These are phyloP conservation scores for Heliocybe sulcata DNA, from an alignment of 1,284 basidiomycete species.

Conservation along the genomic window DNA sequence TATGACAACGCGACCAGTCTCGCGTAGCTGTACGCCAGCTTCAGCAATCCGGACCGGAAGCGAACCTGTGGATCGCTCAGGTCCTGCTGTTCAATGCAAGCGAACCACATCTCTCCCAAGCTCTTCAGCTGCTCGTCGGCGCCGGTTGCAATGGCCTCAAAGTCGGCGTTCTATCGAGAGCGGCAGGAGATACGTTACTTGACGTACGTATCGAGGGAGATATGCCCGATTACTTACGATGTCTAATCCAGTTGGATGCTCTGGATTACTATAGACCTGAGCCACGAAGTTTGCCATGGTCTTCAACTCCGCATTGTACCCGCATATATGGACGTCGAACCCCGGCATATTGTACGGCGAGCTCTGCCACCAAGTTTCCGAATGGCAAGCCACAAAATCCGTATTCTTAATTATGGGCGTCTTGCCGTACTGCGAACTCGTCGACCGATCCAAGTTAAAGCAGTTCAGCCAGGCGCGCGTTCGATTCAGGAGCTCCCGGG, in stretches of 20 bases:
- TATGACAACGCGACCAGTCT: constrained; percentile 65
- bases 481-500: constrained; percentile 80
- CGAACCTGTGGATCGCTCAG: constrained; percentile 40
- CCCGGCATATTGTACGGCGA: constrained; percentile 60
- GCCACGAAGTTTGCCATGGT: constrained; percentile 53
- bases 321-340: constrained; percentile 72
- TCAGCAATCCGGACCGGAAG: constrained; percentile 59
- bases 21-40: constrained; percentile 60
- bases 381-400: constrained; percentile 74
- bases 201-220: background rate
- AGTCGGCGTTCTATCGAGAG: constrained; percentile 44
- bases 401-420: constrained; percentile 63
- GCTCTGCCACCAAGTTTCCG: constrained; percentile 66
- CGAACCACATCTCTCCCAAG: constrained; percentile 49
- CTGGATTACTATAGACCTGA: constrained; percentile 66
- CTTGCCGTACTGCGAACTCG: constrained; percentile 80
- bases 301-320: constrained; percentile 66
- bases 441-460: constrained; percentile 79
- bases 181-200: background rate
- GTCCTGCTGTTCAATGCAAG: constrained; percentile 38
- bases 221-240: constrained; percentile 40
- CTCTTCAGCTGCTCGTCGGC: constrained; percentile 57
- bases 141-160: constrained; percentile 55
- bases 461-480: constrained; percentile 84
- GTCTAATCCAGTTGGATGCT: constrained; percentile 65